Evolutionary conservation across 371 early-diverging fungal species (phyloP).

Genomic region (Circinella umbellata): DNA sequence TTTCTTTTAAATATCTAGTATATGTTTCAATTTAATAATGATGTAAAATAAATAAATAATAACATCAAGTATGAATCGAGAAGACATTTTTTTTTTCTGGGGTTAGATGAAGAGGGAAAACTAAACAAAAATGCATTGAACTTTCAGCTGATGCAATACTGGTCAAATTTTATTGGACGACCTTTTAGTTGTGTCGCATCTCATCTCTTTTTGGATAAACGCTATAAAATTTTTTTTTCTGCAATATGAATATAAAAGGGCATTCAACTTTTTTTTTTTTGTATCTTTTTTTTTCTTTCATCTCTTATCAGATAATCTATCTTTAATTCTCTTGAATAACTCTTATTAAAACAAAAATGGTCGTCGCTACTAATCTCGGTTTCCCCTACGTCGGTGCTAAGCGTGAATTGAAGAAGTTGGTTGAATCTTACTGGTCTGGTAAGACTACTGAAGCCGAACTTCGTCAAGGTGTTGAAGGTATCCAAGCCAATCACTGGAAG

Average conservation of each 20-base stretch:
- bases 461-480: slow-evolving; percentile 69
- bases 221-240: background rate
- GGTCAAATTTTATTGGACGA: background rate
- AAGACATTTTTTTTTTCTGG: no score
- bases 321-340: background rate
- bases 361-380: slow-evolving; percentile 76
- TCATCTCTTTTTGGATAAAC: background rate
- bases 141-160: slow-evolving; percentile 5
- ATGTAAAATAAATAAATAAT: no score
- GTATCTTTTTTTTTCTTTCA: slow-evolving; percentile 7
- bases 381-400: slow-evolving; percentile 85
- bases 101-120: no score
- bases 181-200: slow-evolving; percentile 1
- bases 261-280: background rate
- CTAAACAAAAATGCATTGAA: background rate
- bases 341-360: slow-evolving; percentile 48
- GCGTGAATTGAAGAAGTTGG: slow-evolving; percentile 88
- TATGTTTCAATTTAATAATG: no score
- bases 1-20: no score
- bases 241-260: background rate
- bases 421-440: slow-evolving; percentile 93
- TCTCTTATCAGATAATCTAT: background rate
- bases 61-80: no score
- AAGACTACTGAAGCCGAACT: slow-evolving; percentile 82
- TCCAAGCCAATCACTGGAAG: slow-evolving; percentile 91